These are phyloP conservation scores for Colletotrichum higginsianum DNA, from an alignment of 2,329 filamentous ascomycete genomes.

Conservation along the genomic window DNA sequence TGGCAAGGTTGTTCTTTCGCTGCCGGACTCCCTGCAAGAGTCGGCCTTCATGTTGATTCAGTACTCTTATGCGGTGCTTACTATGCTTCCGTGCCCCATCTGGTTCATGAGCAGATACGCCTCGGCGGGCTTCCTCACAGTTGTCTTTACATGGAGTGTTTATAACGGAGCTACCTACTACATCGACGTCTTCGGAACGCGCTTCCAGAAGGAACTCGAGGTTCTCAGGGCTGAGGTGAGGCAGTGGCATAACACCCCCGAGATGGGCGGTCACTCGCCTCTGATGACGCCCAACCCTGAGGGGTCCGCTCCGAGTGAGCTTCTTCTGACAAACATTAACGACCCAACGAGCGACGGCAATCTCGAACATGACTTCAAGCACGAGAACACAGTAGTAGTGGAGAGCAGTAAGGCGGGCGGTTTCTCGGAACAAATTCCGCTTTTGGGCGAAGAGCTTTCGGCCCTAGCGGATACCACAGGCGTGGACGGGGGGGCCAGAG, in stretches of 20 bases:
- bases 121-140: slow-evolving; percentile 81
- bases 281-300: slow-evolving; percentile 54
- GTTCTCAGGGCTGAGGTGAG: slow-evolving; percentile 88
- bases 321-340: slow-evolving; percentile 34
- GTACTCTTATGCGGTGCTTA: slow-evolving; percentile 89
- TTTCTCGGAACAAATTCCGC: slow-evolving; percentile 66
- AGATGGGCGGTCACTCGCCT: slow-evolving; percentile 58
- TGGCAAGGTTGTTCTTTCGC: slow-evolving; percentile 84
- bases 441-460: slow-evolving; percentile 65
- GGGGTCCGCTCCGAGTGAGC: slow-evolving; percentile 28
- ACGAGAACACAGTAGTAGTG: slow-evolving; percentile 39
- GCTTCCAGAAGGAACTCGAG: slow-evolving; percentile 97
- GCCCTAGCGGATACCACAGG: slow-evolving; percentile 55
- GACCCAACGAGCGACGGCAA: slow-evolving; percentile 41
- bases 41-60: slow-evolving; percentile 96
- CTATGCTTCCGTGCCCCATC: slow-evolving; percentile 93
- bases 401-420: slow-evolving; percentile 49
- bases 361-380: slow-evolving; percentile 29
- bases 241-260: slow-evolving; percentile 82
- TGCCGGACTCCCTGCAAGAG: slow-evolving; percentile 85
- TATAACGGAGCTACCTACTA: slow-evolving; percentile 99
- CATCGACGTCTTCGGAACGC: slow-evolving; percentile 96
- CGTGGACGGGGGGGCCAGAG: slow-evolving; percentile 61
- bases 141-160: slow-evolving; percentile 94
- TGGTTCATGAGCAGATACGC: slow-evolving; percentile 94